Evolutionary conservation across 202 grass and related monocot species (phyloP), one percentile per base, ranked within the genome.

Genomic region (Eragrostis tef): DNA sequence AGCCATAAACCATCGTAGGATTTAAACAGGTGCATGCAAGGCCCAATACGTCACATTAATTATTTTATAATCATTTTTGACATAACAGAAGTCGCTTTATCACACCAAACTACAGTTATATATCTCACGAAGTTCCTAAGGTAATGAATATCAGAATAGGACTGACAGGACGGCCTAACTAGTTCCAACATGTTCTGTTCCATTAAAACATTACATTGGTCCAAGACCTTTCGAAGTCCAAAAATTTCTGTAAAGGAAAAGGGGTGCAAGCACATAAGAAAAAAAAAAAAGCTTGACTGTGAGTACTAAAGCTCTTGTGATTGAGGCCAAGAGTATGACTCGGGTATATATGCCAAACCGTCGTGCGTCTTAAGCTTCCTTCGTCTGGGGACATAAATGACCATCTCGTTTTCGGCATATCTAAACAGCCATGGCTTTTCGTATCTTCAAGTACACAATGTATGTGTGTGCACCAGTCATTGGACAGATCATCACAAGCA

Each of bases 361-460:
- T 10, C 67, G 13, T 53, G 78, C 53, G 16, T 39, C 24, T 60
- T 86, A n/a, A n/a, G n/a, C n/a, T n/a, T n/a, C n/a, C n/a, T n/a
- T n/a, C n/a, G n/a, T n/a, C n/a, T n/a, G n/a, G n/a, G n/a, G n/a
- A n/a, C n/a, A n/a, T 3, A 58, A 73, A 77, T 58, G 49, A 67
- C 67, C 67, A 72, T 21, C 67, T 63, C 60, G 9, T 86, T 86
- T 67, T 86, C 73, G 20, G 83, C 83, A 79, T 63, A 89, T 89
- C 83, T 78, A 49, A 65, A 51, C 29, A 46, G 57, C 48, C 56
- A 81, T 22, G 48, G 27, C 72, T 65, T 50, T 67, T 79, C 60
- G 42, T 82, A 78, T 85, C 83, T 86, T 89, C 73, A 82, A 82
- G 54, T 78, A 79, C 79, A 57, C 31, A 68, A 48, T 68, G 73